Base-by-base conservation (phyloP, 1,139 yeast genomes). In the Hyphopichia khmerensis region DNA sequence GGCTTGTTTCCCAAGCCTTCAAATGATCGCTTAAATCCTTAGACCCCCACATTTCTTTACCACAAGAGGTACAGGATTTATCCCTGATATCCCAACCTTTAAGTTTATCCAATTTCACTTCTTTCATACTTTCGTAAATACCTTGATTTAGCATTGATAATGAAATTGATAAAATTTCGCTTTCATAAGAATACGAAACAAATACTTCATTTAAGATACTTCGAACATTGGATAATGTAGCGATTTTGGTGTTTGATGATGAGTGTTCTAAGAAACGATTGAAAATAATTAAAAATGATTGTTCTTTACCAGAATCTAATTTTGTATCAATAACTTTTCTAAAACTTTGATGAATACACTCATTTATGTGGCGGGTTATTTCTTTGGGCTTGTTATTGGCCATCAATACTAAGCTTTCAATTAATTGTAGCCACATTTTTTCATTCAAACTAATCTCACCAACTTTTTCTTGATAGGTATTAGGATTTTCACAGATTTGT, bases 41-140 rank as follows among this genome's bases (percentile, higher is more conserved):
- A 0, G 76, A 56, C 0, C 96, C 96, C 77, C 87, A 80, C 33
- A 87, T 62, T 27, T 65, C 64, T 48, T 78, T 79, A 2, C 86
- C 87, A 59, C 96, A 88, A 0, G 84, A 79, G 40, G 85, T 83
- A 60, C 96, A 88, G 38, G 69, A 74, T 40, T 76, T 72, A 16
- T 71, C 64, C 24, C 61, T 63, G 1, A 82, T 75, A 1, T 79
- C 64, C 87, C 91, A 83, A 0, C 96, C 96, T 40, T 62, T 58
- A 1, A 70, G 49, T 18, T 75, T 69, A 37, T 71, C 68, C 1
- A 55, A 50, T 10, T 71, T 65, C 2, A 82, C 58, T 2, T 57
- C 47, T 17, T 67, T 56, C 57, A 83, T 59, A 41, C 72, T 74
- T 32, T 65, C 62, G 52, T 65, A 77, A 3, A 82, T 77, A 43